Percentiles rank a stretch among this genome's conserved stretches.
Evolutionary conservation across 805 yeast species (phyloP).

Genomic region (Torulaspora franciscae): DNA sequence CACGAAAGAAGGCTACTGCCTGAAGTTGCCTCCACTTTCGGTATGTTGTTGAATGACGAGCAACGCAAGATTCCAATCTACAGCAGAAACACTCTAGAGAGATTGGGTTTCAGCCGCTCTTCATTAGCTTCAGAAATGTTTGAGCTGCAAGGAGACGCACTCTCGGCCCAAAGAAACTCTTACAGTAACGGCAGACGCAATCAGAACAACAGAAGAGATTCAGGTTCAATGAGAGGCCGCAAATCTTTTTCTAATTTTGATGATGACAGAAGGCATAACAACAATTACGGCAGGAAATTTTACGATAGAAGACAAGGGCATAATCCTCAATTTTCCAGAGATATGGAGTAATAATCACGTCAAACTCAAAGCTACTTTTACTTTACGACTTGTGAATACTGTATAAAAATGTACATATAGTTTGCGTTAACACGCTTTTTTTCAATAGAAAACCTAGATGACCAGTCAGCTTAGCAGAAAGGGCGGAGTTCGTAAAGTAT

Average conservation of each 20-base stretch:
- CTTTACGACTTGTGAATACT: conserved; percentile 9
- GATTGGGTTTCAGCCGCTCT: conserved; percentile 24
- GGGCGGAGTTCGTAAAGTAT: not conserved
- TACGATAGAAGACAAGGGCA: conserved; percentile 10
- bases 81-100: conserved; percentile 18
- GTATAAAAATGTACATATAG: not conserved
- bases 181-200: conserved; percentile 1
- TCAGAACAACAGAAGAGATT: conserved; percentile 4
- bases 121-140: conserved; percentile 24
- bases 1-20: conserved; percentile 22
- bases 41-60: conserved; percentile 24
- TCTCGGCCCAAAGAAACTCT: not conserved
- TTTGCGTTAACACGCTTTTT: not conserved
- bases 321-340: conserved; percentile 13
- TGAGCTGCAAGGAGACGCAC: conserved; percentile 14
- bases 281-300: conserved; percentile 10
- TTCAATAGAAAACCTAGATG: not conserved
- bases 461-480: not conserved
- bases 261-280: conserved; percentile 4
- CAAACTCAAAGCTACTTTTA: not conserved
- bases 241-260: conserved; percentile 4
- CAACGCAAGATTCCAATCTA: conserved; percentile 22
- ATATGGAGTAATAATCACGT: conserved; percentile 1
- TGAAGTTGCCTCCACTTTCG: conserved; percentile 26
- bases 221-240: conserved; percentile 1